Base-by-base conservation (phyloP, 169 alveolate genomes). In the Cryptosporidium sp. region DNA sequence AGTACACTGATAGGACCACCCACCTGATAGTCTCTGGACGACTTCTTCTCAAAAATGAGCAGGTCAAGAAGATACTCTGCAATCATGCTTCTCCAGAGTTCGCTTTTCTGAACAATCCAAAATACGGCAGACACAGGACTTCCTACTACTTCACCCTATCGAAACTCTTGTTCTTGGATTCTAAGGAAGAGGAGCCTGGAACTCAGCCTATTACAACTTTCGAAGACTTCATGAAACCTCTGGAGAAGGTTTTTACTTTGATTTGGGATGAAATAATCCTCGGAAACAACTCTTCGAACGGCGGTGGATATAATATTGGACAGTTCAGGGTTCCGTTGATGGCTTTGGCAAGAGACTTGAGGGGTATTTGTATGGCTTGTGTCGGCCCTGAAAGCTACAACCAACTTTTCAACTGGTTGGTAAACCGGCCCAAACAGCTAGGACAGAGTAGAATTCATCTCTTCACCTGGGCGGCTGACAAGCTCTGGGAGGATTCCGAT, bases 21-120 rank as follows among this genome's bases (percentile, higher is more conserved):
- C 98, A 96, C 71, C 91, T 97, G 29, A 96, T 97, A 59, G 96
- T 97, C 62, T 94, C 96, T 23, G 99, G 98, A 21, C 93, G 98
- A 29, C 93, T 97, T 70, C 92, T 97, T 26, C 94, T 97, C 84
- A 96, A 96, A 91, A 96, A 96, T 69, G 97, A 96, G 51, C 96
- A 96, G 86, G 96, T 95, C 39, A 50, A 62, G 86, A 65, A 65
- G 29, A 59, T 85, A 35, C 73, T 85, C 55, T 41, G 71, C 52
- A 91, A 93, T 58, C 96, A 94, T 58, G 84, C 93, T 39, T 68
- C 86, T 48, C 93, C 92, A 7, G 94, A 93, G 85, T 94, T 94
- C 62, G 85, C 91, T 14, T 94, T 94, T 59, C 85, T 92, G 37
- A 45, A 55, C 70, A 51, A 65, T 71, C 91, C 91, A 29, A 74